Evolutionary conservation across 768 basidiomycete genomes (phyloP).

Genomic region (Tubosaeta brunneosetosa): DNA sequence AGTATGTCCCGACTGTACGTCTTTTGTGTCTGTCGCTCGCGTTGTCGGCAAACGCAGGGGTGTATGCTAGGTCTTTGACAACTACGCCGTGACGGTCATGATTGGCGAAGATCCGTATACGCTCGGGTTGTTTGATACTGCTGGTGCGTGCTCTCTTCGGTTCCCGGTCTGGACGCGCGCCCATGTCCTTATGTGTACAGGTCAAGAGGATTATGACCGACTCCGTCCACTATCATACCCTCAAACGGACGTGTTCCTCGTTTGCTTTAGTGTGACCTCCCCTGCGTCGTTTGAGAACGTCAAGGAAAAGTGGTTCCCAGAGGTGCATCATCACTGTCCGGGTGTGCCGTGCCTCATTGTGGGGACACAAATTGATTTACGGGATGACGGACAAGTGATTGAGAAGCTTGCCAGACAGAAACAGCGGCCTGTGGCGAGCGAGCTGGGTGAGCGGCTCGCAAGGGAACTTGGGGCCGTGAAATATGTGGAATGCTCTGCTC

Average conservation of each 20-base stretch:
- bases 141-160: conserved; percentile 57
- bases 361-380: conserved; percentile 95
- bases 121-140: conserved; percentile 96
- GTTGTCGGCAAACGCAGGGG: conserved; percentile 15
- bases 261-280: conserved; percentile 98
- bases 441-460: conserved; percentile 93
- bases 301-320: conserved; percentile 99
- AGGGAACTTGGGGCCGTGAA: conserved; percentile 97
- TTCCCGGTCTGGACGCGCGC: conserved; percentile 1
- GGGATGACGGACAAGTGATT: conserved; percentile 87
- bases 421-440: conserved; percentile 84
- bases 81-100: conserved; percentile 99
- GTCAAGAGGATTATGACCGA: conserved; percentile 99
- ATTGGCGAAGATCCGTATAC: conserved; percentile 99
- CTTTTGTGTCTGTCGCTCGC: neutral
- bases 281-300: conserved; percentile 99
- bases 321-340: conserved; percentile 99
- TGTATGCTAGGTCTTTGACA: conserved; percentile 76
- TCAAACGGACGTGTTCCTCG: conserved; percentile 98
- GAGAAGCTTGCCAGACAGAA: conserved; percentile 97
- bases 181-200: conserved; percentile 36
- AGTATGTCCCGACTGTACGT: conserved; percentile 97
- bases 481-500: conserved; percentile 97
- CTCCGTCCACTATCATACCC: conserved; percentile 99
- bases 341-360: conserved; percentile 99